A percentile compares a stretch with the other conserved stretches of the same genome.
Conservation (phyloP, 2,329 filamentous ascomycete species). For the Thielaviopsis musarum region DNA sequence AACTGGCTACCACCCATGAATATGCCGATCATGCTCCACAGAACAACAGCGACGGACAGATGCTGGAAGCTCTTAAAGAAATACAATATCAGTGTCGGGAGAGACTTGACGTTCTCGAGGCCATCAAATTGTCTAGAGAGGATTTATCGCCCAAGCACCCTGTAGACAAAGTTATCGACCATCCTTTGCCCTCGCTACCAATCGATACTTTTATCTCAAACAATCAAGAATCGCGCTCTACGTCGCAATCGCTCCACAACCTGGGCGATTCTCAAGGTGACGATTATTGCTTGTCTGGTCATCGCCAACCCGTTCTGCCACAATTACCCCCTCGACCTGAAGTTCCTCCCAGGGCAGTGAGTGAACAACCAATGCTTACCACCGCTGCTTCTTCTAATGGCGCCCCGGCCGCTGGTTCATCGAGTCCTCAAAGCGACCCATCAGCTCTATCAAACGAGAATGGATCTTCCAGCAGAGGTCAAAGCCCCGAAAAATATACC, state of each 20-base stretch:
- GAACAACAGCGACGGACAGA: slow-evolving; percentile 66
- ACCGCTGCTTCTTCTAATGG: background rate
- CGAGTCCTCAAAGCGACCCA: background rate
- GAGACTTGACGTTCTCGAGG: slow-evolving; percentile 72
- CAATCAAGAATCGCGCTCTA: background rate
- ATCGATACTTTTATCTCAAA: background rate
- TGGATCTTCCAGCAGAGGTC: slow-evolving; percentile 21
- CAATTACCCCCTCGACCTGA: background rate
- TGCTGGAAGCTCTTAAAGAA: slow-evolving; percentile 65
- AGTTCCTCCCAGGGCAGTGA: slow-evolving; percentile 13
- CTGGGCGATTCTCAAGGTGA: background rate
- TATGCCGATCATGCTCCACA: slow-evolving; percentile 52
- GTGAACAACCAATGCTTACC: background rate
- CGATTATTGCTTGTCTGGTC: background rate
- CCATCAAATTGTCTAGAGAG: slow-evolving; percentile 50
- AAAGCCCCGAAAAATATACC: slow-evolving; percentile 42
- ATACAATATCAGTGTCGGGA: slow-evolving; percentile 89
- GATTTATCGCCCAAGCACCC: background rate
- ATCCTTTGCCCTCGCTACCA: background rate
- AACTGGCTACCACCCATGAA: slow-evolving; percentile 66
- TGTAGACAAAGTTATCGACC: background rate
- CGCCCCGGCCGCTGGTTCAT: background rate
- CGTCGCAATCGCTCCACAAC: background rate
- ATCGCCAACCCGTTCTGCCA: background rate
- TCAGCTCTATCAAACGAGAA: background rate